These are phyloP conservation scores for Jaminaea rosea DNA, from an alignment of 1,284 basidiomycete genomes.

Conservation along the genomic window DNA sequence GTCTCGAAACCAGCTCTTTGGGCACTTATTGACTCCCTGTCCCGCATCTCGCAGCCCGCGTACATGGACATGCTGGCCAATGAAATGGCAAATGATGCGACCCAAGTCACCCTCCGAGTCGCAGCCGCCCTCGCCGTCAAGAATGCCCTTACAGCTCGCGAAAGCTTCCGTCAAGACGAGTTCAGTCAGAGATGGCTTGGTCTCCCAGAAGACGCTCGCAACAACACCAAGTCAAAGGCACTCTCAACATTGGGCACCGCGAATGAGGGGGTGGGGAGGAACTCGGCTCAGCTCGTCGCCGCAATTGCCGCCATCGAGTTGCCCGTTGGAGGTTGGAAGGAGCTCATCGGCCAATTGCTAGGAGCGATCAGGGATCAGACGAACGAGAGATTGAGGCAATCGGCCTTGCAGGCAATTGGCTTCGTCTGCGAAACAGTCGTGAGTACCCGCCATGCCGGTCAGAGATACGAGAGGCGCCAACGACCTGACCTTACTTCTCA, in stretches of 20 bases:
- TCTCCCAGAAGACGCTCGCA: slow-evolving; percentile 61
- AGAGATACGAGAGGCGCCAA: slow-evolving; percentile 37
- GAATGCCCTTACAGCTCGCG: slow-evolving; percentile 83
- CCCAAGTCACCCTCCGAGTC: slow-evolving; percentile 65
- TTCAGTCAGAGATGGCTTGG: slow-evolving; percentile 59
- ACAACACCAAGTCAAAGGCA: slow-evolving; percentile 78
- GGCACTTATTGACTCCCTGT: neutral
- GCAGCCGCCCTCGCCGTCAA: slow-evolving; percentile 94
- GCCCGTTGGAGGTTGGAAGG: slow-evolving; percentile 75
- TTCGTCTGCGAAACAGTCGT: slow-evolving; percentile 95
- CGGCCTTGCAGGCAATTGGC: slow-evolving; percentile 88
- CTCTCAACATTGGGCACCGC: slow-evolving; percentile 72
- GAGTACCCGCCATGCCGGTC: slow-evolving; percentile 48
- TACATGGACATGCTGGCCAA: slow-evolving; percentile 41
- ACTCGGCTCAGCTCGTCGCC: slow-evolving; percentile 84
- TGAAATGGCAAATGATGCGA: slow-evolving; percentile 35
- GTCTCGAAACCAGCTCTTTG: neutral
- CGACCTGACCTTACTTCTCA: neutral
- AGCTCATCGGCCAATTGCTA: slow-evolving; percentile 78
- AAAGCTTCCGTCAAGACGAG: slow-evolving; percentile 55
- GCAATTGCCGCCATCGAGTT: slow-evolving; percentile 90
- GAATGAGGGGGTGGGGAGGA: slow-evolving; percentile 65
- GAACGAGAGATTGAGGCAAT: slow-evolving; percentile 71
- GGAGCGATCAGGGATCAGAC: slow-evolving; percentile 72
- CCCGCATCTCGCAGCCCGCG: slow-evolving; percentile 12